A percentile compares a stretch with the other conserved stretches of the same genome.
Evolutionary conservation across 1,139 yeast genomes (phyloP).

Genomic region (Protomyces inundatus): DNA sequence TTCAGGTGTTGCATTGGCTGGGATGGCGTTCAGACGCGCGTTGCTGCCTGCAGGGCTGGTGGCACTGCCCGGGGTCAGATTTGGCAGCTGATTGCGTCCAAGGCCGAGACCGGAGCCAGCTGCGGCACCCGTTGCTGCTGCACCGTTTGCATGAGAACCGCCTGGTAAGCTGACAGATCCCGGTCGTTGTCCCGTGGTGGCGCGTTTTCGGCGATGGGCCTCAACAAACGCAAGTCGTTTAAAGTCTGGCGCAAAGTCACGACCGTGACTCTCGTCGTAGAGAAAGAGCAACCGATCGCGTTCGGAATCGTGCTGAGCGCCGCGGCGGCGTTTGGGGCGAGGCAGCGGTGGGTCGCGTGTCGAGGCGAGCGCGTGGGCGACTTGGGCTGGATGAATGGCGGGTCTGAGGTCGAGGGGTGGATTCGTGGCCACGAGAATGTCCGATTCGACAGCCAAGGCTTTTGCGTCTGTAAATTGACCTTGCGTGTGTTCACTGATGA

Average conservation of each 20-base stretch:
- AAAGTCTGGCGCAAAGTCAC: conserved; percentile 29
- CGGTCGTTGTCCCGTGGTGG: not conserved
- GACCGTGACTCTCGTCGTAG: conserved; percentile 27
- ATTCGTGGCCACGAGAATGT: conserved; percentile 28
- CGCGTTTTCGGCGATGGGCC: conserved; percentile 26
- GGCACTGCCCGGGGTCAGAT: not conserved
- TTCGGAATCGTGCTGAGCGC: conserved; percentile 27
- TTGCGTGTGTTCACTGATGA: conserved; percentile 24
- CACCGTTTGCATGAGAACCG: not conserved
- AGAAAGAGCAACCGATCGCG: conserved; percentile 28
- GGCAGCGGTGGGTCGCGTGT: conserved; percentile 26
- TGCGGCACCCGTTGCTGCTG: not conserved
- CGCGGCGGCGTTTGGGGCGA: conserved; percentile 13
- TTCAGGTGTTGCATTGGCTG: not conserved
- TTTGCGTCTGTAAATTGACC: conserved; percentile 26
- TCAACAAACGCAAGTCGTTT: conserved; percentile 29
- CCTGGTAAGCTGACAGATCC: not conserved
- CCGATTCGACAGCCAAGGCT: conserved; percentile 27
- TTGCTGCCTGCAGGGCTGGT: not conserved
- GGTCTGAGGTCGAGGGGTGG: conserved; percentile 28
- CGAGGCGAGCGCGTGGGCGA: conserved; percentile 12
- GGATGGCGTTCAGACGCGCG: not conserved
- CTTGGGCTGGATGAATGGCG: conserved; percentile 24
- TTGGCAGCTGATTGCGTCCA: not conserved
- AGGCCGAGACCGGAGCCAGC: not conserved